Base-by-base conservation (phyloP, 2,329 filamentous ascomycete genomes). In the Aureobasidium uvarum region DNA sequence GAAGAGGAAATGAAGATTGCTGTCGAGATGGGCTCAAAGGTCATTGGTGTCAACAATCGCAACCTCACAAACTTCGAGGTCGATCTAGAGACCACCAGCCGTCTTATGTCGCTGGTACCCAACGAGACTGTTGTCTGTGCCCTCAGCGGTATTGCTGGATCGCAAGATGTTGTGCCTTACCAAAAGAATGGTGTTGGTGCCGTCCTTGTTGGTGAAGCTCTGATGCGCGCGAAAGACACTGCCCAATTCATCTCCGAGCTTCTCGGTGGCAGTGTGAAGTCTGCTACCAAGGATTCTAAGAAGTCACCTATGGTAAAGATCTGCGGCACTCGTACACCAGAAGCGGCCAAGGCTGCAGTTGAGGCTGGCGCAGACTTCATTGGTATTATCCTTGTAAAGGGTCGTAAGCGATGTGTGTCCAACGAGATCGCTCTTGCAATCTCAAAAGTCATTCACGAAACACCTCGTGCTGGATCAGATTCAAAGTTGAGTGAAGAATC, bases 11-110 rank as follows among this genome's bases (percentile, higher is more conserved):
- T 97, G 91, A 84, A 89, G 45, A 88, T 87, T 65, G 95, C 96
- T 8, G 87, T 97, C 52, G 85, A 90, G 65, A 83, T 99, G 25
- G 95, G 94, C 13, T 86, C 95, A 25, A 89, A 93, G 77, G 94
- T 92, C 43, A 96, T 99, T 72, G 95, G 95, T 31, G 95, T 99
- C 71, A 99, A 99, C 80, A 99, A 99, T 80, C 88, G 95, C 64
- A 96, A 99, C 73, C 83, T 99, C 14, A 94, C 94, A 71, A 98
- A 89, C 72, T 99, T 99, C 72, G 93, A 98, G 74, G 95, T 99
- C 23, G 96, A 99, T 75, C 85, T 99, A 68, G 88, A 90, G 67
- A 99, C 94, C 0, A 96, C 94, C 1, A 92, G 90, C 73, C 88
- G 94, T 28, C 80, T 99, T 56, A 91, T 96, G 78, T 89, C 88